Conservation (phyloP, 2,329 filamentous ascomycete genomes). For the Rhinocladiella similis region DNA sequence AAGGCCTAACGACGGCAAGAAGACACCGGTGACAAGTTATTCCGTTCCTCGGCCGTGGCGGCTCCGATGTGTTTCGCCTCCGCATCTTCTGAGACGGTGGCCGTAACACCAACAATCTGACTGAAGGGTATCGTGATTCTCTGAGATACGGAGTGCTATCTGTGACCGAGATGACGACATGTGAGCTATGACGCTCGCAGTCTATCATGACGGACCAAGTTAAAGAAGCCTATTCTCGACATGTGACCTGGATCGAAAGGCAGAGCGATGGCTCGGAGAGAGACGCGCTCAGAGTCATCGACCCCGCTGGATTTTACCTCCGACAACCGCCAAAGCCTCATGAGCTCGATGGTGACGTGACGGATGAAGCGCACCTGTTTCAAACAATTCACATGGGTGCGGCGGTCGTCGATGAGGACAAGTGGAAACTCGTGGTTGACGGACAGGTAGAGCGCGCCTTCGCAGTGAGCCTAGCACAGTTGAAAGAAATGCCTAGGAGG, state of each 20-base stretch:
- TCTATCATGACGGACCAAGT: neutral
- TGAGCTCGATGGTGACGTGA: constrained; percentile 30
- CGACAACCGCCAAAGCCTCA: constrained; percentile 33
- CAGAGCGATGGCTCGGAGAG: constrained; percentile 11
- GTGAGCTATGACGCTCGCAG: neutral
- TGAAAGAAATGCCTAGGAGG: constrained; percentile 30
- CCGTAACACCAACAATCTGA: no score
- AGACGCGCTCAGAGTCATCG: constrained; percentile 17
- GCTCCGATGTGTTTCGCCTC: neutral
- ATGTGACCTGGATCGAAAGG: constrained; percentile 13
- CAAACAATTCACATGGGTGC: constrained; percentile 40
- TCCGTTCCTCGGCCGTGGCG: neutral
- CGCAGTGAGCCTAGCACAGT: constrained; percentile 30
- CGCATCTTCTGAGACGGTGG: neutral
- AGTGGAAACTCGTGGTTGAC: constrained; percentile 35
- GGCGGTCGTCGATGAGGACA: constrained; percentile 31
- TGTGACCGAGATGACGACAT: no score
- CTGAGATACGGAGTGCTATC: no score
- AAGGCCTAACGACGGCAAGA: no score
- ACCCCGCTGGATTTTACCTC: constrained; percentile 22
- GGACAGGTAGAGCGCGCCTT: constrained; percentile 35
- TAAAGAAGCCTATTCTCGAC: neutral
- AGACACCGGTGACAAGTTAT: no score
- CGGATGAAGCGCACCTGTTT: constrained; percentile 34
- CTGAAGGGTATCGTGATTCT: no score